Percentiles rank a stretch among this genome's conserved stretches.
Evolutionary conservation across 2,329 filamentous ascomycete species (phyloP).

Genomic region (Colletotrichum liaoningense): DNA sequence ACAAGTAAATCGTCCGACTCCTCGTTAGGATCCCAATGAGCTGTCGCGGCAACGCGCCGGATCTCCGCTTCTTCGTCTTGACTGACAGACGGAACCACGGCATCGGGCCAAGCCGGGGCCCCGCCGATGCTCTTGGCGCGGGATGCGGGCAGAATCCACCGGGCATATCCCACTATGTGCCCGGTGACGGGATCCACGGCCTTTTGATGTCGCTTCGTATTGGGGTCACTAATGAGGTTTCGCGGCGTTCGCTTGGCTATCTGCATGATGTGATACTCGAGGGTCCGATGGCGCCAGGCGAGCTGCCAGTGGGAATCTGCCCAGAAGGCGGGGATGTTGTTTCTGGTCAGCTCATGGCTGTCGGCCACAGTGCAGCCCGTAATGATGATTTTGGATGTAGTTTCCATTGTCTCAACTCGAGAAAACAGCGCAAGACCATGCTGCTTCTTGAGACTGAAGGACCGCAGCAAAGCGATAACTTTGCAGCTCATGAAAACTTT

Average conservation of each 20-base stretch:
- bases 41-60: neutral
- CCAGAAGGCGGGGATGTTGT: conserved; percentile 39
- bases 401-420: neutral
- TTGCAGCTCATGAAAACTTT: neutral
- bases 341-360: conserved; percentile 34
- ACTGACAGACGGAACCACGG: neutral
- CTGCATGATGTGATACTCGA: conserved; percentile 38
- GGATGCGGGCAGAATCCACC: neutral
- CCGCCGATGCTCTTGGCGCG: neutral
- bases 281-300: conserved; percentile 38
- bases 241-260: conserved; percentile 33
- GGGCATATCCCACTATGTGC: neutral
- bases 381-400: neutral
- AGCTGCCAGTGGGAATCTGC: conserved; percentile 35
- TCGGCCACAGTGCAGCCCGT: conserved; percentile 34
- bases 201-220: neutral
- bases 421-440: neutral
- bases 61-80: neutral
- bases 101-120: neutral
- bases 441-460: neutral
- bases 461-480: neutral
- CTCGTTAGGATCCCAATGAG: neutral
- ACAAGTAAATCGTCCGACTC: neutral
- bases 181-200: neutral
- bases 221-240: neutral